Evolutionary conservation across 345 rosid species (phyloP), one percentile per base, ranked within the genome.

Genomic region (Combretum micranthum): DNA sequence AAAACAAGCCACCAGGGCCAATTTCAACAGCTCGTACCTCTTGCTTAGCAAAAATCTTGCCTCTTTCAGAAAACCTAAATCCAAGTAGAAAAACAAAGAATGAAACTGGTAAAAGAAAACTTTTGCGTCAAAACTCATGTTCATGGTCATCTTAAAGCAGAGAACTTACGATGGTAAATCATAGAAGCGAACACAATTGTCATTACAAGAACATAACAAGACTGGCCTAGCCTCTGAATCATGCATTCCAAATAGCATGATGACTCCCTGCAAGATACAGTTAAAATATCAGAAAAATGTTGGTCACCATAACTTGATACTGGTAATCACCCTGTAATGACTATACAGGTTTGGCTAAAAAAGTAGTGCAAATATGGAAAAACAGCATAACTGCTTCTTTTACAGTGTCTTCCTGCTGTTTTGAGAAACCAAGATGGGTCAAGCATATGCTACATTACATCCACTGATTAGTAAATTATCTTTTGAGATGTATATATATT

Each of bases 91-190:
- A 37, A 47, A 46, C 19, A 25, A 13, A 17, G 52, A 43, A 48
- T 0, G 42, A 60, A 20, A 15, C 39, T 25, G 45, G 13, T 43
- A 57, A 45, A 15, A 8, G 26, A 11, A 15, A n/a, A 3, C 14
- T 14, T 17, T 47, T 19, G 25, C 13, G 4, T 8, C 14, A 43
- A 12, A 48, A 50, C 14, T 47, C 54, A 54, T 13, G 16, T 15
- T 46, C 20, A 15, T 63, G 19, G 42, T 20, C 37, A 13, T 3
- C n/a, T 49, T 22, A 47, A 26, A 15, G n/a, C 2, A 20, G 16
- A 42, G 68, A 53, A 75, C 99, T 89, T 73, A 93, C 99, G 99
- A 85, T 53, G 99, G 99, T 59, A 93, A 69, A 81, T 93, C 97
- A 54, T 80, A 89, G 32, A 76, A 76, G 44, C 80, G 87, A 42